Conservation (phyloP, 441 rosid species). For the Erysimum cheiri region DNA sequence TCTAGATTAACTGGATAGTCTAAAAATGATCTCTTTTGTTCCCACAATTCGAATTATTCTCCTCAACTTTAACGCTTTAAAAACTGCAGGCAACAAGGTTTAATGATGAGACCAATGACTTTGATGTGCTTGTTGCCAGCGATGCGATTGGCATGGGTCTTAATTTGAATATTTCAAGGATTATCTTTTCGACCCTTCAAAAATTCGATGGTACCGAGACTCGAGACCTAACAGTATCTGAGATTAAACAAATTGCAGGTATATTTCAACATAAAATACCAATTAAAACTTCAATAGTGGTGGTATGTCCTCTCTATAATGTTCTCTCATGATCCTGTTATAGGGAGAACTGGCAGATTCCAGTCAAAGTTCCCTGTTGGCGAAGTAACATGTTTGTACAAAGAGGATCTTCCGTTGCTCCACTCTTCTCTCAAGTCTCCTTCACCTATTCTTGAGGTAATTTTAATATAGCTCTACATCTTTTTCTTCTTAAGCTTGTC, state of each 20-base stretch:
- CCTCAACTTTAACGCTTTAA: slow-evolving; percentile 38
- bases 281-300: not conserved
- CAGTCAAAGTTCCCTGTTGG: slow-evolving; percentile 88
- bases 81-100: slow-evolving; percentile 87
- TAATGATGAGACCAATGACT: slow-evolving; percentile 80
- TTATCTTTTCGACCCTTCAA: slow-evolving; percentile 79
- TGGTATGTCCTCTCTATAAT: slow-evolving; percentile 17
- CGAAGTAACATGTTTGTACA: slow-evolving; percentile 83
- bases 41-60: slow-evolving; percentile 16
- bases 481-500: slow-evolving; percentile 30
- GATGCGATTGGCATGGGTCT: slow-evolving; percentile 99
- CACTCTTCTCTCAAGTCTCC: slow-evolving; percentile 68
- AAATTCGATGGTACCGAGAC: slow-evolving; percentile 80
- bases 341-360: slow-evolving; percentile 96
- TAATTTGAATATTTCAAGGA: slow-evolving; percentile 90
- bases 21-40: slow-evolving; percentile 5
- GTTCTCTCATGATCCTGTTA: slow-evolving; percentile 29
- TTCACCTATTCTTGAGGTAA: slow-evolving; percentile 82
- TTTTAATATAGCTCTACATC: slow-evolving; percentile 11
- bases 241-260: slow-evolving; percentile 99
- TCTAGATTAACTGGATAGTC: slow-evolving; percentile 7
- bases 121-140: slow-evolving; percentile 98
- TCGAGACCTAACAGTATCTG: slow-evolving; percentile 78
- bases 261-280: slow-evolving; percentile 1
- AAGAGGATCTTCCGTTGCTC: slow-evolving; percentile 77